Base-by-base conservation (phyloP, 495 filamentous ascomycete genomes). In the Aspergillus bertholletiae region DNA sequence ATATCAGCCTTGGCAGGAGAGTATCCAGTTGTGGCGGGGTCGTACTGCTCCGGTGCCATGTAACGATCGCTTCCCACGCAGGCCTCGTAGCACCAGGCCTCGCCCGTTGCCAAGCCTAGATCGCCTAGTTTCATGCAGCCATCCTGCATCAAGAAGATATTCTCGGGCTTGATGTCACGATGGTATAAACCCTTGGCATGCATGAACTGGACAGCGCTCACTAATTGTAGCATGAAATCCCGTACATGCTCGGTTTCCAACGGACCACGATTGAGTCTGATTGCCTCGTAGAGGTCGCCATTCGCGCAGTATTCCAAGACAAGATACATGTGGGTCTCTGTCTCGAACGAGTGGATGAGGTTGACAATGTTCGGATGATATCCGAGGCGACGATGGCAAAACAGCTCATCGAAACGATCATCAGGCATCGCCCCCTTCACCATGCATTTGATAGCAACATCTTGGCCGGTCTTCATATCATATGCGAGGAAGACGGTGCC, bases 141-240 rank as follows among this genome's bases (percentile, higher is more conserved):
- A 47, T 85, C 81, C 54, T 91, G 80, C 58, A 83, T 88, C 56
- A 98, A 79, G 73, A 98, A 97, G 72, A 98, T 96, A 75, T 98
- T 98, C 80, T 98, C 94, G 7, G 94, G 94, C 77, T 98, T 98
- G 82, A 98, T 97, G 71, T 98, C 94, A 54, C 94, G 91, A 69
- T 98, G 94, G 71, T 92, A 97, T 61, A 97, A 80, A 55, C 90
- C 91, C 65, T 92, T 91, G 57, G 80, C 74, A 66, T 98, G 94
- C 79, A 96, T 90, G 71, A 88, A 90, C 46, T 90, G 86, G 49
- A 98, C 87, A 39, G 95, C 91, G 65, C 88, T 86, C 48, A 98
- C 79, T 20, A 98, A 83, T 72, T 98, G 85, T 44, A 96, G 76
- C 95, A 98, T 97, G 79, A 97, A 95, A 34, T 89, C 88, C 46